A percentile compares a stretch with the other conserved stretches of the same genome.
These are phyloP conservation scores for Arachis monticola DNA, from an alignment of 331 rosid genomes.

Conservation along the genomic window DNA sequence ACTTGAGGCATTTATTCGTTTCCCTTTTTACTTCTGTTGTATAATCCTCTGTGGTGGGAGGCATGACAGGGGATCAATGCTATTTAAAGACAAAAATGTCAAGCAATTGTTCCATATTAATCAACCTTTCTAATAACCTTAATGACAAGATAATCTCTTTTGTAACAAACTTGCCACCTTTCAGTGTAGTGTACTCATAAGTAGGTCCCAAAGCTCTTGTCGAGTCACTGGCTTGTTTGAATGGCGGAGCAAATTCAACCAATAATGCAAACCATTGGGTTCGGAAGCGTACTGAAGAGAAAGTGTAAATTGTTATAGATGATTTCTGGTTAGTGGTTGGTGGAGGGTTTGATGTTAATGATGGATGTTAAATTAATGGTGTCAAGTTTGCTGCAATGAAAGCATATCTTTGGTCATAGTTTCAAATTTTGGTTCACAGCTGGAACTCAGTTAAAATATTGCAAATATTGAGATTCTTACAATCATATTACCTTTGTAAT, in stretches of 20 bases:
- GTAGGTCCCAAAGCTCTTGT: not conserved
- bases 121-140: not conserved
- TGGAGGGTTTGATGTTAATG: not conserved
- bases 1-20: too few species aligned
- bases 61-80: not conserved
- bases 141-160: not conserved
- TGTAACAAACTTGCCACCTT: not conserved
- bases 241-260: not conserved
- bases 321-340: not conserved
- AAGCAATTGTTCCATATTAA: not conserved
- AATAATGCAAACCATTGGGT: not conserved
- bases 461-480: not conserved
- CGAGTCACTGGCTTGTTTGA: slow-evolving; percentile 4
- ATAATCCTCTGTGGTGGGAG: not conserved
- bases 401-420: not conserved
- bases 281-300: not conserved
- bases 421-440: not conserved
- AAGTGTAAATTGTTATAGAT: not conserved
- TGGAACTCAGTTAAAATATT: too few species aligned
- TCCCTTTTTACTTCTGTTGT: not conserved
- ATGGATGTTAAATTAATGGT: not conserved
- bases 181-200: not conserved
- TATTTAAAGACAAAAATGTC: not conserved
- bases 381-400: not conserved
- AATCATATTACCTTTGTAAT: not conserved